These are phyloP conservation scores for Orbilia ellipsospora DNA, from an alignment of 2,329 filamentous ascomycete genomes.

Conservation along the genomic window DNA sequence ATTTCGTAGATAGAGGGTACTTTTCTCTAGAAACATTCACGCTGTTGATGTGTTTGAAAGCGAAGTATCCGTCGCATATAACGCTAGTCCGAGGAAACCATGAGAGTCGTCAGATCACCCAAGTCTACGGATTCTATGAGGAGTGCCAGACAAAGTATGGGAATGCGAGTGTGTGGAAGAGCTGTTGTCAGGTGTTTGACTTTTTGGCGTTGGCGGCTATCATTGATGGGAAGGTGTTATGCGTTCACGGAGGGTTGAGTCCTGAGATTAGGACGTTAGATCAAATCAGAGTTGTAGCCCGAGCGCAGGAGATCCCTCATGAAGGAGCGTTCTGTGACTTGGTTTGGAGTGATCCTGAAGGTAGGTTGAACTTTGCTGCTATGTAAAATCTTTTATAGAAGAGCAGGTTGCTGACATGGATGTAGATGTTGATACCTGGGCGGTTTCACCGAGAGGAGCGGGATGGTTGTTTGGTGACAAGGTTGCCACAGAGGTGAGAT, in stretches of 20 bases:
- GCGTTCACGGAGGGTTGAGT: slow-evolving; percentile 77
- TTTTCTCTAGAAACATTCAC: slow-evolving; percentile 80
- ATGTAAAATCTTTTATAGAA: not conserved
- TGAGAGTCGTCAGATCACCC: slow-evolving; percentile 80
- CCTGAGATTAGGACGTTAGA: slow-evolving; percentile 79
- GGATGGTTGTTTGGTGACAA: slow-evolving; percentile 71
- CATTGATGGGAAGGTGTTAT: slow-evolving; percentile 79
- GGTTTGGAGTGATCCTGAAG: slow-evolving; percentile 79
- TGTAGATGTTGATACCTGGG: slow-evolving; percentile 74
- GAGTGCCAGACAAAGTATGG: slow-evolving; percentile 82
- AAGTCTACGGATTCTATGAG: slow-evolving; percentile 82
- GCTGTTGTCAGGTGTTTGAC: slow-evolving; percentile 81
- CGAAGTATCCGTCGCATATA: slow-evolving; percentile 78
- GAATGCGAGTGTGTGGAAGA: slow-evolving; percentile 82
- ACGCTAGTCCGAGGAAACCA: slow-evolving; percentile 80
- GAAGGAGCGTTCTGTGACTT: slow-evolving; percentile 81
- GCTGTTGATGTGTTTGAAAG: slow-evolving; percentile 77
- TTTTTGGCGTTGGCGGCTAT: slow-evolving; percentile 79
- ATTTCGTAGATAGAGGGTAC: slow-evolving; percentile 80
- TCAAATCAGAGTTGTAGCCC: slow-evolving; percentile 78
- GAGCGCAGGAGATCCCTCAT: slow-evolving; percentile 80
- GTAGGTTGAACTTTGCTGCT: slow-evolving; percentile 40
- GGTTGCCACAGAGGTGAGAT: slow-evolving; percentile 71
- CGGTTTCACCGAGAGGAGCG: slow-evolving; percentile 74
- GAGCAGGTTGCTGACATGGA: not conserved